Evolutionary conservation across 345 rosid species (phyloP).

Genomic region (Gynandropsis gynandra): DNA sequence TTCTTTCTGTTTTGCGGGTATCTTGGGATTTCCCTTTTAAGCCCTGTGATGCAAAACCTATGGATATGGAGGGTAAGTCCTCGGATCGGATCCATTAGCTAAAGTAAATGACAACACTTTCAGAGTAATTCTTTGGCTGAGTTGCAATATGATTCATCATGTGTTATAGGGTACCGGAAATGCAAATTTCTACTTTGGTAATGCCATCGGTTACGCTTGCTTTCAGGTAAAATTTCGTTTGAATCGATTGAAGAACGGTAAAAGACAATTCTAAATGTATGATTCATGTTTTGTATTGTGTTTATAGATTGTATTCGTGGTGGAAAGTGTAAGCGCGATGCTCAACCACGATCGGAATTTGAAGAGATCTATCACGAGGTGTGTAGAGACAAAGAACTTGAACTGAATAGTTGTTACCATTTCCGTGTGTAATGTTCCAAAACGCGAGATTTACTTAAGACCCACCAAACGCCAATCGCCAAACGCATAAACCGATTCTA

Average conservation of each 20-base stretch:
- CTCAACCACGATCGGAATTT: slow-evolving; percentile 74
- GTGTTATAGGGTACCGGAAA: slow-evolving; percentile 86
- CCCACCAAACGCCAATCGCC: too few species aligned
- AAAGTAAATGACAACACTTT: too few species aligned
- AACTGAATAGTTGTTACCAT: too few species aligned
- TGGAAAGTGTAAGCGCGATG: slow-evolving; percentile 74
- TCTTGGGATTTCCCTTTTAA: slow-evolving; percentile 80
- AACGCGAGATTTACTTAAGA: too few species aligned
- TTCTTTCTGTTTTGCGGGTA: slow-evolving; percentile 90
- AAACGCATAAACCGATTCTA: too few species aligned
- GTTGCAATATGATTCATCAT: slow-evolving; percentile 15
- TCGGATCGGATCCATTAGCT: not conserved
- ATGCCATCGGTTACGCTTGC: slow-evolving; percentile 88
- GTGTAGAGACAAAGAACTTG: slow-evolving; percentile 27
- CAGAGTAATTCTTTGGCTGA: too few species aligned
- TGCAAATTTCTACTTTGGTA: slow-evolving; percentile 93
- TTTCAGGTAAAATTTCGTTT: slow-evolving; percentile 54
- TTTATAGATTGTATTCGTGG: slow-evolving; percentile 66
- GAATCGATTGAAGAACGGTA: not conserved
- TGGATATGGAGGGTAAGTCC: slow-evolving; percentile 94
- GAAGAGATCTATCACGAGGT: slow-evolving; percentile 27
- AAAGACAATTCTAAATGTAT: too few species aligned
- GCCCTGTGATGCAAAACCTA: slow-evolving; percentile 96
- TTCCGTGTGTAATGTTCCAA: too few species aligned
- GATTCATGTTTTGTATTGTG: slow-evolving; percentile 1